These are phyloP conservation scores for Verticillium klebahnii DNA, from an alignment of 2,329 filamentous ascomycete genomes.

Conservation along the genomic window DNA sequence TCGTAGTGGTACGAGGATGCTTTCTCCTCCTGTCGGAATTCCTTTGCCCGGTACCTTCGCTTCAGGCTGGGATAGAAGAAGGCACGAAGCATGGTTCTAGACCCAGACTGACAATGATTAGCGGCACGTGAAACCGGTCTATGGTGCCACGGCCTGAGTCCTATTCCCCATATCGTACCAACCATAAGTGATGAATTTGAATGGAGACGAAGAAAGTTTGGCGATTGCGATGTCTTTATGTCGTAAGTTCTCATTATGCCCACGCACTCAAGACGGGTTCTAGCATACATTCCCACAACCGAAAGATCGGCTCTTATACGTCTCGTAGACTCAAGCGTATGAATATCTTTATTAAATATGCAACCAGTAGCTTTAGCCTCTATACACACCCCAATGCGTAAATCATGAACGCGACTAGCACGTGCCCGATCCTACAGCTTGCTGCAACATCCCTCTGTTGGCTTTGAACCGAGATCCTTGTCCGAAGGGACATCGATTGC, in stretches of 20 bases:
- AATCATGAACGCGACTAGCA: background rate
- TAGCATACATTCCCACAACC: background rate
- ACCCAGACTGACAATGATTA: background rate
- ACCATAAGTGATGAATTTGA: background rate
- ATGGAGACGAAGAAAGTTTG: background rate
- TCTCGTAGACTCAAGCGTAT: background rate
- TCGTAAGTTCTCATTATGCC: background rate
- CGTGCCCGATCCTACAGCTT: background rate
- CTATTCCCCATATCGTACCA: background rate
- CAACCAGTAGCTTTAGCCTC: background rate
- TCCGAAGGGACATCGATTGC: slow-evolving; percentile 40
- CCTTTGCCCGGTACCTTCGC: background rate
- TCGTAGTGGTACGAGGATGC: background rate
- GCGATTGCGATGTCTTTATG: no score
- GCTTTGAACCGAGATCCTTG: slow-evolving; percentile 17
- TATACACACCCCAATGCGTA: background rate
- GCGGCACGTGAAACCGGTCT: background rate
- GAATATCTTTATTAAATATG: background rate
- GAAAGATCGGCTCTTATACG: background rate
- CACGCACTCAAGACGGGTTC: background rate
- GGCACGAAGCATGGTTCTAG: background rate
- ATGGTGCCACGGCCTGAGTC: background rate
- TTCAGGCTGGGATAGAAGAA: background rate
- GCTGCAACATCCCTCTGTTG: slow-evolving; percentile 7
- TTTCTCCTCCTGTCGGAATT: background rate